phyloP scores from a whole-genome alignment of 2,329 filamentous ascomycete genomes.

The Fusarium agapanthi region DNA sequence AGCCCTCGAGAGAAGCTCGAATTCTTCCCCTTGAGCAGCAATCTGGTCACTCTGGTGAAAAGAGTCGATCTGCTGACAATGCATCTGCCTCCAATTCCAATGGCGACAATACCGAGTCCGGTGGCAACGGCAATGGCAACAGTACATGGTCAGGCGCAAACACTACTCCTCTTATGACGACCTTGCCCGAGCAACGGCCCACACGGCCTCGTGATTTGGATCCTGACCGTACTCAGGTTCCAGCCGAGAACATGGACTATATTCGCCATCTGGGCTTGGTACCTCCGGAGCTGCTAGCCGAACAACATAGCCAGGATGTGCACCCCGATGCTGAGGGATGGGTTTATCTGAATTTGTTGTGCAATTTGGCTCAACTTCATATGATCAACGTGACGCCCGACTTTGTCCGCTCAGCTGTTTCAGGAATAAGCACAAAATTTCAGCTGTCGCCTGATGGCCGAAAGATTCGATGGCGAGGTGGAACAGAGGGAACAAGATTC shows the following conservation, averaged over 20 bases:
- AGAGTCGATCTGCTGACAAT: constrained; percentile 54
- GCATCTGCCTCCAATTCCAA: constrained; percentile 57
- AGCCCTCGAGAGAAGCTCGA: constrained; percentile 58
- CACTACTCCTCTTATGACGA: constrained; percentile 51
- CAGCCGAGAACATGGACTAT: constrained; percentile 81
- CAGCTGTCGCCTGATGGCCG: constrained; percentile 80
- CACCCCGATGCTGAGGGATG: constrained; percentile 75
- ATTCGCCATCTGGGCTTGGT: constrained; percentile 77
- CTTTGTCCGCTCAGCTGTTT: constrained; percentile 78
- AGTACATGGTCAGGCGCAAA: constrained; percentile 47
- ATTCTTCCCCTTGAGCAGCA: constrained; percentile 52
- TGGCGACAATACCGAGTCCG: constrained; percentile 57
- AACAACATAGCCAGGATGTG: constrained; percentile 56
- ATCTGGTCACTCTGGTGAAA: constrained; percentile 47
- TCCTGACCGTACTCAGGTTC: constrained; percentile 77
- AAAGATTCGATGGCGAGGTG: constrained; percentile 83
- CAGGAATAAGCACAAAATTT: constrained; percentile 76
- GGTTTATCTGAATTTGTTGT: constrained; percentile 83
- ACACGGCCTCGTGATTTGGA: constrained; percentile 81
- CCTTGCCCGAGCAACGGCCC: constrained; percentile 74
- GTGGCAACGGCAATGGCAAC: constrained; percentile 50
- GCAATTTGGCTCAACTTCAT: constrained; percentile 84
- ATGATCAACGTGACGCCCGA: constrained; percentile 83
- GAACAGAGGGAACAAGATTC: constrained; percentile 69
- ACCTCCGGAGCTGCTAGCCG: constrained; percentile 62